Conservation (phyloP, 1,284 basidiomycete genomes). For the Sphaerobolus stellatus region DNA sequence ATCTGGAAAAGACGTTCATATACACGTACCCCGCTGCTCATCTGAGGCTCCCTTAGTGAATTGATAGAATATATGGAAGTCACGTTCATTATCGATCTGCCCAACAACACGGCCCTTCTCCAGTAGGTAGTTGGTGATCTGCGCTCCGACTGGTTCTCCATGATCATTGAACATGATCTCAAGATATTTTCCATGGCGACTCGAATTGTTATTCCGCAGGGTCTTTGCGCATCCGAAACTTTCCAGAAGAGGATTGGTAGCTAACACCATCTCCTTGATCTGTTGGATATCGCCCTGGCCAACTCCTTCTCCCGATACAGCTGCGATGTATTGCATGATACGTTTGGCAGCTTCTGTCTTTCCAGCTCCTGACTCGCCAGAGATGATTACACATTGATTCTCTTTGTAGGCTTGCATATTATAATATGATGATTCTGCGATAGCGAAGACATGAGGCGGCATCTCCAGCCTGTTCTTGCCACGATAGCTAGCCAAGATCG, state of each 20-base stretch:
- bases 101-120: constrained; percentile 98
- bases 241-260: constrained; percentile 96
- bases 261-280: constrained; percentile 99
- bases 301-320: constrained; percentile 71
- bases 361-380: constrained; percentile 96
- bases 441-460: constrained; percentile 96
- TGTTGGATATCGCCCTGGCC: constrained; percentile 86
- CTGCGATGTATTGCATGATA: constrained; percentile 99
- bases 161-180: constrained; percentile 98
- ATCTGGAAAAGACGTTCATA: not conserved
- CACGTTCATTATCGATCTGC: constrained; percentile 94
- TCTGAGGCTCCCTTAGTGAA: constrained; percentile 94
- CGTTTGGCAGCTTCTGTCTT: constrained; percentile 98
- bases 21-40: constrained; percentile 74
- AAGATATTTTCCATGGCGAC: constrained; percentile 98
- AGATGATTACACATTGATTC: constrained; percentile 99
- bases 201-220: constrained; percentile 97
- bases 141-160: constrained; percentile 94
- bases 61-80: constrained; percentile 99
- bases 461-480: constrained; percentile 99
- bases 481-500: constrained; percentile 82
- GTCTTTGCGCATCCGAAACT: constrained; percentile 99
- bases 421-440: constrained; percentile 97
- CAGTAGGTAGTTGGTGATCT: constrained; percentile 97
- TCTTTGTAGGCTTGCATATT: constrained; percentile 99